These are phyloP conservation scores for Ambrosiella cleistominuta DNA, from an alignment of 2,329 filamentous ascomycete species.

Conservation along the genomic window DNA sequence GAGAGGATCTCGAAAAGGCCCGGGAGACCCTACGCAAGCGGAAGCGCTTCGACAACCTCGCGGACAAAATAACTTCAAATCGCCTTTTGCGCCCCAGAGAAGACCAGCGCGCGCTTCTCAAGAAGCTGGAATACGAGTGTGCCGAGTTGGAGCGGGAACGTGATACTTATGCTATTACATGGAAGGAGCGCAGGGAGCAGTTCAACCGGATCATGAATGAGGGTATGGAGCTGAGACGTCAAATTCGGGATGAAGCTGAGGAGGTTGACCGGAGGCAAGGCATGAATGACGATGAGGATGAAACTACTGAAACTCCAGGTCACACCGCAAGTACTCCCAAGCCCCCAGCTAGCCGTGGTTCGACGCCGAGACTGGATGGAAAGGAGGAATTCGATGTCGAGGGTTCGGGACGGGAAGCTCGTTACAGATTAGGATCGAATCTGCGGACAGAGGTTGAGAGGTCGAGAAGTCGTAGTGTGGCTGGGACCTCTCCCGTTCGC, in stretches of 20 bases:
- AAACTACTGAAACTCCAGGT: conserved; percentile 31
- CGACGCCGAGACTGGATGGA: conserved; percentile 6
- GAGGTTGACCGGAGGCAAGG: conserved; percentile 78
- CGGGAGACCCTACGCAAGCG: conserved; percentile 59
- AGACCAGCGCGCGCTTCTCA: conserved; percentile 60
- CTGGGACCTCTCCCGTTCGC: conserved; percentile 18
- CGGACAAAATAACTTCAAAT: conserved; percentile 72
- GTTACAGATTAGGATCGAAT: conserved; percentile 4
- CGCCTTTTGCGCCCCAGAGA: conserved; percentile 64
- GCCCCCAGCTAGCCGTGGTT: conserved; percentile 27
- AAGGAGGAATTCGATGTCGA: background rate
- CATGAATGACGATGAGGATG: conserved; percentile 52
- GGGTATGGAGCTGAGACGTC: conserved; percentile 64
- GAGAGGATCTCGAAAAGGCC: conserved; percentile 58
- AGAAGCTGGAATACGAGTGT: conserved; percentile 77
- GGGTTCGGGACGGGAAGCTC: conserved; percentile 14
- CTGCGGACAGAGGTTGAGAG: conserved; percentile 5
- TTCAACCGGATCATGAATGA: conserved; percentile 82
- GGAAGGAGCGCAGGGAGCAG: conserved; percentile 69
- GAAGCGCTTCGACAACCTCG: conserved; percentile 73
- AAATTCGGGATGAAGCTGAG: conserved; percentile 90
- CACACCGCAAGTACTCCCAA: conserved; percentile 31
- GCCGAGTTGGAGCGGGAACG: conserved; percentile 72
- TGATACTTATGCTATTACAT: conserved; percentile 61
- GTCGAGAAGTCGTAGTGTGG: conserved; percentile 7